Base-by-base conservation (phyloP, 2,329 filamentous ascomycete species). In the Aureobasidium sp. region DNA sequence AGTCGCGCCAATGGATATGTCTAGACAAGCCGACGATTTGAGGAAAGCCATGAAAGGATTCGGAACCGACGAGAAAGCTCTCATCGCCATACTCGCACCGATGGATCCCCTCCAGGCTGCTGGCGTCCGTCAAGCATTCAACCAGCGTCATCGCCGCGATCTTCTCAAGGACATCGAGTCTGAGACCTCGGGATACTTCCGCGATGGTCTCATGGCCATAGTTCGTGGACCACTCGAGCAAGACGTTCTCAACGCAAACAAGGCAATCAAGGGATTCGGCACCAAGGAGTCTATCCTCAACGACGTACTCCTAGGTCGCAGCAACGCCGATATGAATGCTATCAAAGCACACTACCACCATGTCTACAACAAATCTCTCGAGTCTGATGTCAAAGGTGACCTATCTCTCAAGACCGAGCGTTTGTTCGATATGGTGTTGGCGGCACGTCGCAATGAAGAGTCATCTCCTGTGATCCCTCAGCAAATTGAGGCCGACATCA, bases 31-130 rank as follows among this genome's bases (percentile, higher is more conserved):
- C 0, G 84, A 91, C 63, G 83, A 80, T 4, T 78, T 96, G 26
- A 85, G 90, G 59, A 83, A 83, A 67, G 90, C 93, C 2, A 96
- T 97, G 91, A 96, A 96, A 75, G 92, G 92, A 0, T 90, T 96
- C 65, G 93, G 92, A 37, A 97, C 92, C 0, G 86, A 97, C 69
- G 92, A 97, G 73, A 87, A 86, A 69, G 75, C 82, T 0, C 78
- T 97, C 17, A 92, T 96, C 66, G 78, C 79, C 2, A 78, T 87
- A 3, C 78, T 97, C 9, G 78, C 87, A 2, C 83, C 81, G 67
- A 87, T 92, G 65, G 90, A 95, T 66, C 88, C 92, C 0, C 78
- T 92, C 5, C 89, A 96, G 72, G 82, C 94, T 65, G 83, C 87
- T 52, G 79, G 84, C 9, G 79, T 95, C 57, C 84, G 86, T 62